phyloP scores from a whole-genome alignment of 1,139 yeast genomes.

The Debaryomyces coudertii region DNA sequence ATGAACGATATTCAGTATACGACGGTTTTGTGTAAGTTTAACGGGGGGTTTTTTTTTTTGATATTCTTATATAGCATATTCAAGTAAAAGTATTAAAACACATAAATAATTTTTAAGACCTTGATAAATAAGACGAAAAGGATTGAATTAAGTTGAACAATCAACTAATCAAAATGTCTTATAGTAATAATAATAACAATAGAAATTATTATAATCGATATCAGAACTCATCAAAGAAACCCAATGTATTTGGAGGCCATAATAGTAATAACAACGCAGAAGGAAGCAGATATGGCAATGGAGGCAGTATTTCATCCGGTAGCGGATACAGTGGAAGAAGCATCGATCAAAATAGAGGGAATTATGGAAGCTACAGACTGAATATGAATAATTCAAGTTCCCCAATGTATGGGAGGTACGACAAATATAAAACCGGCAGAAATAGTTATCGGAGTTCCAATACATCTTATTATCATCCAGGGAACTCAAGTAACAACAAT shows the following conservation, averaged over 20 bases:
- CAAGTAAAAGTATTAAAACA: neutral
- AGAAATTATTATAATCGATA: conserved; percentile 19
- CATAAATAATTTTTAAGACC: neutral
- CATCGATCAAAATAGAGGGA: conserved; percentile 9
- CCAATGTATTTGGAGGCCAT: conserved; percentile 8
- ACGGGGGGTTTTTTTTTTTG: neutral
- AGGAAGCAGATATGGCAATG: neutral
- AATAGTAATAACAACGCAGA: neutral
- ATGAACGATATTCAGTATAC: neutral
- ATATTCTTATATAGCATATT: neutral
- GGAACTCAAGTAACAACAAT: conserved; percentile 1
- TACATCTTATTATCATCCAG: conserved; percentile 4
- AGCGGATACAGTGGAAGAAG: conserved; percentile 10
- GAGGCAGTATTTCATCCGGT: conserved; percentile 2
- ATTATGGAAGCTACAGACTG: conserved; percentile 19
- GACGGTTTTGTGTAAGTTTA: conserved; percentile 4
- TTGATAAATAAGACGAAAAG: neutral
- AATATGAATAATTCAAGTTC: conserved; percentile 5
- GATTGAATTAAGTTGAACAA: neutral
- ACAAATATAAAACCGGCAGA: conserved; percentile 7
- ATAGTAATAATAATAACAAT: conserved; percentile 14
- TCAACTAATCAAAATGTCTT: conserved; percentile 13
- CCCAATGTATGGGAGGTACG: conserved; percentile 6
- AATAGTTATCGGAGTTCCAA: conserved; percentile 1
- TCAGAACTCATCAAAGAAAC: conserved; percentile 11